phyloP scores from a whole-genome alignment of 2,329 filamentous ascomycete genomes.

The Monosporascus cannonballus region DNA sequence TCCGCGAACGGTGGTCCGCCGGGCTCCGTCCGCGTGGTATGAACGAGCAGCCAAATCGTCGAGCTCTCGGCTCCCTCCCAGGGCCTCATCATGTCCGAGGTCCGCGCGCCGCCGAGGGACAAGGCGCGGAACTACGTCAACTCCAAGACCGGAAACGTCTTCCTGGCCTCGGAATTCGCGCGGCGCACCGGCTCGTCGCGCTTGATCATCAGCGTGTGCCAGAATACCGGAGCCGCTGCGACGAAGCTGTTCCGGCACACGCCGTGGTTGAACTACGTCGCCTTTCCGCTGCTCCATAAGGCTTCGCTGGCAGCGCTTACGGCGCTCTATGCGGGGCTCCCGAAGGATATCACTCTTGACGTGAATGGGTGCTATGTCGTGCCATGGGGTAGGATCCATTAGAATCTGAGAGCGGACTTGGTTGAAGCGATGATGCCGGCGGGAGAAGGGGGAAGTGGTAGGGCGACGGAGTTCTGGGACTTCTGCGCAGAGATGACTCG shows the following conservation, averaged over 20 bases:
- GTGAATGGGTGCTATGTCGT: constrained; percentile 1
- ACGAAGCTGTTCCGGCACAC: constrained; percentile 17
- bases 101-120: constrained; percentile 9
- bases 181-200: constrained; percentile 1
- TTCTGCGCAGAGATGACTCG: background rate
- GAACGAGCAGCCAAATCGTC: constrained; percentile 10
- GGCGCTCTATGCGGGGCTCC: constrained; percentile 10
- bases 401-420: constrained; percentile 5
- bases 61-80: constrained; percentile 12
- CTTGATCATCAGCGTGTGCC: constrained; percentile 8
- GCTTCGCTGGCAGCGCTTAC: constrained; percentile 9
- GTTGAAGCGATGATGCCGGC: constrained; percentile 1
- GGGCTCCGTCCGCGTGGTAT: constrained; percentile 11
- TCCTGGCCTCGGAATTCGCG: constrained; percentile 12
- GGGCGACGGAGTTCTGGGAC: constrained; percentile 8
- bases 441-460: constrained; percentile 6
- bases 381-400: constrained; percentile 2
- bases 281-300: constrained; percentile 10
- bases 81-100: constrained; percentile 11
- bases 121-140: constrained; percentile 10
- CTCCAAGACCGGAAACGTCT: constrained; percentile 15
- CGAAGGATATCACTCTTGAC: constrained; percentile 2
- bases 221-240: constrained; percentile 11
- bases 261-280: constrained; percentile 8
- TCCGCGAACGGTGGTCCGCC: background rate